phyloP scores from a whole-genome alignment of 371 early-diverging fungal genomes.

The Fennellomyces sp. region DNA sequence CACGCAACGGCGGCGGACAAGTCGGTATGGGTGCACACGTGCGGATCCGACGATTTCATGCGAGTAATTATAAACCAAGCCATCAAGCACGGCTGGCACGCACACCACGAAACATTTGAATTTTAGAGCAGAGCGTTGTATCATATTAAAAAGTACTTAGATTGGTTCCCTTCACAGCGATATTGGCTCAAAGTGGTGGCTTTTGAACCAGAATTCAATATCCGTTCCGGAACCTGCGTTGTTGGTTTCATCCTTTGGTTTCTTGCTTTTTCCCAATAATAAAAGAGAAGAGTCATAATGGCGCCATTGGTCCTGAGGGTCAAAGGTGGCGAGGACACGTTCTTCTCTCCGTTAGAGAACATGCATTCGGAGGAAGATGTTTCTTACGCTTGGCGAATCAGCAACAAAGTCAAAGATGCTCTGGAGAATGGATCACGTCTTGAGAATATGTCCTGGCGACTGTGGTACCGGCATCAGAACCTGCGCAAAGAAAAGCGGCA shows the following conservation, averaged over 20 bases:
- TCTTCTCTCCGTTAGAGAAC: constrained; percentile 68
- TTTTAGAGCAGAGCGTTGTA: constrained; percentile 19
- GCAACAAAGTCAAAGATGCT: constrained; percentile 87
- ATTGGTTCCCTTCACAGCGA: too few species aligned
- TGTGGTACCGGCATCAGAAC: constrained; percentile 75
- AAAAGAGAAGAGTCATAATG: constrained; percentile 38
- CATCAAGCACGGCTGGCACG: constrained; percentile 26
- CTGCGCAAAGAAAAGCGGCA: too few species aligned
- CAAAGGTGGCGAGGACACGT: constrained; percentile 56
- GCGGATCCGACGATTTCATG: constrained; percentile 40
- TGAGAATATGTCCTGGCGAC: constrained; percentile 90
- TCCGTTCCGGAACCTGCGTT: background rate
- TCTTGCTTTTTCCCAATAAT: background rate
- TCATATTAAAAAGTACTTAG: background rate
- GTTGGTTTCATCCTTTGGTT: background rate
- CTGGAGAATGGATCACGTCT: constrained; percentile 84
- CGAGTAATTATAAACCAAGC: constrained; percentile 35
- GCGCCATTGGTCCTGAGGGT: constrained; percentile 76
- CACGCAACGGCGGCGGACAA: constrained; percentile 1
- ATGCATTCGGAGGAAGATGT: constrained; percentile 75
- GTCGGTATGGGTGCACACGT: constrained; percentile 39
- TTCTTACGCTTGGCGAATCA: constrained; percentile 79
- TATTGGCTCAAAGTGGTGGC: too few species aligned
- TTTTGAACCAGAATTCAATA: too few species aligned
- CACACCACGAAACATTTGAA: constrained; percentile 49